These are phyloP conservation scores for Eimeria praecox DNA, from an alignment of 169 alveolate species.

Conservation along the genomic window DNA sequence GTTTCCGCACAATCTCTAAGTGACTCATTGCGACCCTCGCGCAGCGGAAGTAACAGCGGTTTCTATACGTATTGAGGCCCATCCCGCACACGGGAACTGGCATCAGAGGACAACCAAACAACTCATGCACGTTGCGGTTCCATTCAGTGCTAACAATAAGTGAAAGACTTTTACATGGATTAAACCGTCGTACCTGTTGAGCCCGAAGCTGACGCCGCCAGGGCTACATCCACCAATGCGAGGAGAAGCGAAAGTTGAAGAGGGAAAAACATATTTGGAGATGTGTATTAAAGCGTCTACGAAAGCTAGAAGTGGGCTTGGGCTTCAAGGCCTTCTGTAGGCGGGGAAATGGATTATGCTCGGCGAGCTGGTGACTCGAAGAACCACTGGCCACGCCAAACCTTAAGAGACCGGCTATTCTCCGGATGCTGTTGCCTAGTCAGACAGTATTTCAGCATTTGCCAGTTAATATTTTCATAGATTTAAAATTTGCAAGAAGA, in stretches of 20 bases:
- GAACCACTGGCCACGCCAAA: not conserved
- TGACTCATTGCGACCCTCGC: not conserved
- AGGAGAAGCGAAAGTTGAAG: slow-evolving; percentile 8
- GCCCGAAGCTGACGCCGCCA: not conserved
- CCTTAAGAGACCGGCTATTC: not conserved
- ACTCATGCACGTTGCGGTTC: not conserved
- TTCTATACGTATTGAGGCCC: slow-evolving; percentile 7
- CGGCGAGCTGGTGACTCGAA: not conserved
- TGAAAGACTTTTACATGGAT: not conserved
- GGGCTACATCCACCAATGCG: not conserved
- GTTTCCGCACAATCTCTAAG: not conserved
- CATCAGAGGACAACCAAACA: slow-evolving; percentile 27
- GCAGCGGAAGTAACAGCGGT: slow-evolving; percentile 37
- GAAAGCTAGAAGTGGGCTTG: not conserved
- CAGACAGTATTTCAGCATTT: not conserved
- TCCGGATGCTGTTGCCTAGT: not conserved
- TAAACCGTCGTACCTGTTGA: slow-evolving; percentile 2
- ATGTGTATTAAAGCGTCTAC: not conserved
- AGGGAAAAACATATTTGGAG: slow-evolving; percentile 3
- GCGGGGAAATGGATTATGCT: not conserved
- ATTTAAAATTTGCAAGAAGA: not conserved
- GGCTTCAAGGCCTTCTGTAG: not conserved
- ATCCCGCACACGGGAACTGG: slow-evolving; percentile 45
- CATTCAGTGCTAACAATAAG: not conserved
- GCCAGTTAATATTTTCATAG: not conserved